Conservation (phyloP, 345 rosid genomes). For the Odontarrhena argentea region DNA sequence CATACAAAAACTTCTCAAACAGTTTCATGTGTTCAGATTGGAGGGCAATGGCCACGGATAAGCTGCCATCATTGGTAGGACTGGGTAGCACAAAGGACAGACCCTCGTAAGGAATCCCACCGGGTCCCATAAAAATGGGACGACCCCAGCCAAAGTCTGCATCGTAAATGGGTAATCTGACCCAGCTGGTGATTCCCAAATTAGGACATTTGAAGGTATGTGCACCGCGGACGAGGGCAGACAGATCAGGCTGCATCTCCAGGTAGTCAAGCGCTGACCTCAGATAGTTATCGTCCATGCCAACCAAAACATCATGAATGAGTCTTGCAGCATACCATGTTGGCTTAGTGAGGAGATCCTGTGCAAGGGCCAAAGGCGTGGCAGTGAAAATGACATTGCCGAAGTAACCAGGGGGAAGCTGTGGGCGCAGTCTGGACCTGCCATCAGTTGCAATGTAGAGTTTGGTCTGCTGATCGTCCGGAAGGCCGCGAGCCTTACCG, state of each 20-base stretch:
- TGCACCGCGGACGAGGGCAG: conserved; percentile 78
- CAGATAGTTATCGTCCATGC: conserved; percentile 83
- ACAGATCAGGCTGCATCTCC: conserved; percentile 81
- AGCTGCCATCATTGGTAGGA: conserved; percentile 71
- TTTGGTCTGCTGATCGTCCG: conserved; percentile 65
- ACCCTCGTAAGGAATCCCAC: conserved; percentile 84
- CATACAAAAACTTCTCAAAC: conserved; percentile 63
- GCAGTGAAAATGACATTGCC: conserved; percentile 93
- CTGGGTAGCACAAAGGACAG: conserved; percentile 77
- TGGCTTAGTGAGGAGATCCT: conserved; percentile 71
- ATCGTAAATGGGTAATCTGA: conserved; percentile 78
- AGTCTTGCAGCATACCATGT: conserved; percentile 80
- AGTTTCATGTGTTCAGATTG: conserved; percentile 79
- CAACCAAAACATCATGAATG: conserved; percentile 74
- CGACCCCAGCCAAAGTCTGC: conserved; percentile 98
- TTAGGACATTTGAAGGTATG: conserved; percentile 85
- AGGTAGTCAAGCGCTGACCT: conserved; percentile 96
- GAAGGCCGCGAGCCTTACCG: conserved; percentile 72
- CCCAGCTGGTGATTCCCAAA: conserved; percentile 91
- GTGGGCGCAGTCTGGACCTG: conserved; percentile 71
- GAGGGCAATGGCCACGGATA: conserved; percentile 78
- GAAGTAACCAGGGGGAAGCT: conserved; percentile 85
- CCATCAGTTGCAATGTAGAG: conserved; percentile 93
- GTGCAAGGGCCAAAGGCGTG: conserved; percentile 74
- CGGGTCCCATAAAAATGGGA: conserved; percentile 92